These are phyloP conservation scores for Pestalotiopsis sp. DNA, from an alignment of 2,329 filamentous ascomycete genomes.

Conservation along the genomic window DNA sequence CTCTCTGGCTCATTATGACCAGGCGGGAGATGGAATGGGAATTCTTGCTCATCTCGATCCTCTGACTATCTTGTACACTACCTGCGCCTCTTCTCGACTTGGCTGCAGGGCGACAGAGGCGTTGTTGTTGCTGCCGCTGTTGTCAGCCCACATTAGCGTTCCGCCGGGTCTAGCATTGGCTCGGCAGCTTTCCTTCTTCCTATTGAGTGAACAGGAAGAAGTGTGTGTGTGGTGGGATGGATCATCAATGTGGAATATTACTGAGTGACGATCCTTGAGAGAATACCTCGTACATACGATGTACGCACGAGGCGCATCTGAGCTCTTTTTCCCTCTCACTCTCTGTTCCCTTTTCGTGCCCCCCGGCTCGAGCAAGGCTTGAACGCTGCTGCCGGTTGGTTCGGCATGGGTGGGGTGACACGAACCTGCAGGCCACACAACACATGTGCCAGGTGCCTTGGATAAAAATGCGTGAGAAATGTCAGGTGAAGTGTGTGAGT, in stretches of 20 bases:
- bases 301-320: not conserved
- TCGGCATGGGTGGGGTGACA: not conserved
- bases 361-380: too few species aligned
- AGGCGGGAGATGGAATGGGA: too few species aligned
- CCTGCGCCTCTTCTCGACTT: too few species aligned
- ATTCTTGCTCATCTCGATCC: too few species aligned
- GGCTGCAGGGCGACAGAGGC: not conserved
- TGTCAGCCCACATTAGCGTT: not conserved
- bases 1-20: not conserved
- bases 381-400: not conserved
- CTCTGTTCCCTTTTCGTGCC: too few species aligned
- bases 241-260: not conserved
- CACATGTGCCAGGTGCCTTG: too few species aligned
- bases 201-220: not conserved
- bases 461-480: too few species aligned
- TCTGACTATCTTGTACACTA: too few species aligned
- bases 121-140: not conserved
- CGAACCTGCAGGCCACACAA: not conserved
- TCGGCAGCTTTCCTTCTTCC: not conserved
- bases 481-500: too few species aligned
- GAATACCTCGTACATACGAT: not conserved
- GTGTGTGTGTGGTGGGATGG: too few species aligned
- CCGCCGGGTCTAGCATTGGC: not conserved
- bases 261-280: too few species aligned
- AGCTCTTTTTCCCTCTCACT: not conserved